Evolutionary conservation across 2,329 filamentous ascomycete species (phyloP).

Genomic region (Diaporthe aspalathi): DNA sequence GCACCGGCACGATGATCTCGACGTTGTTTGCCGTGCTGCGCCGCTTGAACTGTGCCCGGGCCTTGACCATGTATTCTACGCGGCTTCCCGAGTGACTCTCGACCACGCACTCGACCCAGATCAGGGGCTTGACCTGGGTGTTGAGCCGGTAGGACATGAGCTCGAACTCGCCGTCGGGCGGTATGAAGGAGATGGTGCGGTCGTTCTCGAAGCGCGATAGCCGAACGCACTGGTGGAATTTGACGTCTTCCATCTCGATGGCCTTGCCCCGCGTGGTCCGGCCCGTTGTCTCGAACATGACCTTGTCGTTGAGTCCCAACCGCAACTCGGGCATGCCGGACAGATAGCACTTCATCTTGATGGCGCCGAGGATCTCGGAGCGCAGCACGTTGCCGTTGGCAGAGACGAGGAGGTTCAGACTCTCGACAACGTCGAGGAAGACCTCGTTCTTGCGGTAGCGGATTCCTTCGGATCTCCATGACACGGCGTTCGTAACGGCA

Average conservation of each 20-base stretch:
- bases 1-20: slow-evolving; percentile 96
- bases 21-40: slow-evolving; percentile 98
- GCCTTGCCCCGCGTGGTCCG: slow-evolving; percentile 94
- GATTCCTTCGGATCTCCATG: slow-evolving; percentile 97
- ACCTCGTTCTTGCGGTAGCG: slow-evolving; percentile 99
- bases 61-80: slow-evolving; percentile 99
- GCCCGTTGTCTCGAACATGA: slow-evolving; percentile 99
- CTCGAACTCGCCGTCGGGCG: slow-evolving; percentile 98
- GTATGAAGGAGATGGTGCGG: slow-evolving; percentile 98
- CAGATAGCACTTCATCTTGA: slow-evolving; percentile 99
- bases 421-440: slow-evolving; percentile 97
- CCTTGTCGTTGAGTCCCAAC: slow-evolving; percentile 96
- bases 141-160: slow-evolving; percentile 99
- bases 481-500: slow-evolving; percentile 97
- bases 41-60: slow-evolving; percentile 97
- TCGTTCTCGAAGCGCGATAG: slow-evolving; percentile 98
- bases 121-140: slow-evolving; percentile 97
- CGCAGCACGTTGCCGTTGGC: slow-evolving; percentile 94
- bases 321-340: slow-evolving; percentile 98
- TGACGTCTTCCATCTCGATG: slow-evolving; percentile 99
- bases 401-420: slow-evolving; percentile 93
- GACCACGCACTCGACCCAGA: slow-evolving; percentile 98
- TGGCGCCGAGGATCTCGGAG: slow-evolving; percentile 94
- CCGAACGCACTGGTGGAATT: slow-evolving; percentile 98
- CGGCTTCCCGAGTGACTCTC: slow-evolving; percentile 94